Conservation (phyloP, 495 filamentous ascomycete species). For the Penicillium steckii region DNA sequence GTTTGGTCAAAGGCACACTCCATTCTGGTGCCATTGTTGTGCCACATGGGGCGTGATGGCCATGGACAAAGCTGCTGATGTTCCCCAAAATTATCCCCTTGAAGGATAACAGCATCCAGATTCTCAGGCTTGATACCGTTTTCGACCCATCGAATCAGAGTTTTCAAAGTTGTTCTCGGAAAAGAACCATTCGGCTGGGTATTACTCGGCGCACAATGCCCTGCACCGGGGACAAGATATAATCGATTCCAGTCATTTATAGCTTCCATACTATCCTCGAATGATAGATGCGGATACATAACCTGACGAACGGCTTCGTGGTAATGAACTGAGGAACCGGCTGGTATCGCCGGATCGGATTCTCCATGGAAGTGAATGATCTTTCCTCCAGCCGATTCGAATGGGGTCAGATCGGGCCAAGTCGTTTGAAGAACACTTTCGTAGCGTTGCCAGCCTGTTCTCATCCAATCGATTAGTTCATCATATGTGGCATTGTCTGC, state of each 20-base stretch:
- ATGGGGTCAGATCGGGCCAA: conserved; percentile 47
- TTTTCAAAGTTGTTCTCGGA: conserved; percentile 41
- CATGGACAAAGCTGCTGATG: conserved; percentile 43
- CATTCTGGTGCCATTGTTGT: conserved; percentile 18
- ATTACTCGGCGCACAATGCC: conserved; percentile 43
- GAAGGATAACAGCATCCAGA: conserved; percentile 34
- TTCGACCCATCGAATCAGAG: conserved; percentile 52
- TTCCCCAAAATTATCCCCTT: conserved; percentile 31
- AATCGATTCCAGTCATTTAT: conserved; percentile 52
- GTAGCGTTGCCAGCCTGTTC: conserved; percentile 14
- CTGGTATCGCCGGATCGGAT: conserved; percentile 46
- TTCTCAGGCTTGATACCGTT: conserved; percentile 38
- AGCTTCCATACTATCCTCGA: conserved; percentile 32
- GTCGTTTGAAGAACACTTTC: conserved; percentile 25
- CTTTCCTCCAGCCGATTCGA: conserved; percentile 48
- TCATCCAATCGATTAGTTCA: conserved; percentile 48
- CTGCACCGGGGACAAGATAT: conserved; percentile 52
- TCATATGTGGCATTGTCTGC: conserved; percentile 50
- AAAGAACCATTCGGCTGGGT: conserved; percentile 43
- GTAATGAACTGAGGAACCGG: conserved; percentile 47
- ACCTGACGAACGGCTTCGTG: conserved; percentile 47
- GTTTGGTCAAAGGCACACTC: conserved; percentile 44
- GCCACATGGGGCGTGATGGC: conserved; percentile 47
- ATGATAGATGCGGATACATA: conserved; percentile 46
- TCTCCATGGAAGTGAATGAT: conserved; percentile 53